phyloP scores from a whole-genome alignment of 2,329 filamentous ascomycete genomes.

The Colletotrichum zoysiae region DNA sequence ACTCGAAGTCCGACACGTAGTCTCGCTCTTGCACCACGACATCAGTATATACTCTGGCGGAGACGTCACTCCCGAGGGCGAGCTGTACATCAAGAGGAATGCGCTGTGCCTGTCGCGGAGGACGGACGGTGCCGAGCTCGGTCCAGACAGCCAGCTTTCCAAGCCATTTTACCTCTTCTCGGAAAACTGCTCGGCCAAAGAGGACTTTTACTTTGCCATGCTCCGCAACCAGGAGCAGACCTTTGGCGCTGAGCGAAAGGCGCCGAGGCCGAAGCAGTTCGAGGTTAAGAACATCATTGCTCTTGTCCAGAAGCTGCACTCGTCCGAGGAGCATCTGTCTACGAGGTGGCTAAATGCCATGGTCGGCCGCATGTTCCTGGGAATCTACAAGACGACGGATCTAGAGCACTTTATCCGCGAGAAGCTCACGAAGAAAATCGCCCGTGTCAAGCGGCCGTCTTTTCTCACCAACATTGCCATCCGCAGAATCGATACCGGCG shows the following conservation, averaged over 20 bases:
- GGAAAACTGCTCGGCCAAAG: conserved; percentile 95
- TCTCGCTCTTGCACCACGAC: conserved; percentile 89
- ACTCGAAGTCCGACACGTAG: conserved; percentile 94
- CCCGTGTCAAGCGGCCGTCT: conserved; percentile 89
- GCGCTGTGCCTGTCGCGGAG: conserved; percentile 84
- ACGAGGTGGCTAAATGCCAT: conserved; percentile 95
- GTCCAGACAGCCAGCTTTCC: conserved; percentile 69
- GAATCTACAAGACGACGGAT: conserved; percentile 85
- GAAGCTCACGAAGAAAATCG: conserved; percentile 96
- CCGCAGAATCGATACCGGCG: conserved; percentile 85
- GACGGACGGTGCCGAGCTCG: conserved; percentile 64
- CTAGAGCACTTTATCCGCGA: conserved; percentile 82
- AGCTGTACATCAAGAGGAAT: conserved; percentile 95
- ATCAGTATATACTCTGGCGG: conserved; percentile 88
- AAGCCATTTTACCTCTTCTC: conserved; percentile 96
- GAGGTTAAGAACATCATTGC: conserved; percentile 89
- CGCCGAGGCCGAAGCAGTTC: conserved; percentile 80
- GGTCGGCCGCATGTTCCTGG: conserved; percentile 88
- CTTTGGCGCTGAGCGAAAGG: conserved; percentile 65
- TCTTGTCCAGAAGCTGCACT: conserved; percentile 90
- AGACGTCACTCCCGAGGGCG: conserved; percentile 84
- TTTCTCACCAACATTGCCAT: conserved; percentile 90
- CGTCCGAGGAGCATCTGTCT: conserved; percentile 89
- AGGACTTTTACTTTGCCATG: conserved; percentile 97
- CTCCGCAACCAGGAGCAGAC: conserved; percentile 84